Conservation (phyloP, 2,329 filamentous ascomycete species). For the Rutstroemia sp. region DNA sequence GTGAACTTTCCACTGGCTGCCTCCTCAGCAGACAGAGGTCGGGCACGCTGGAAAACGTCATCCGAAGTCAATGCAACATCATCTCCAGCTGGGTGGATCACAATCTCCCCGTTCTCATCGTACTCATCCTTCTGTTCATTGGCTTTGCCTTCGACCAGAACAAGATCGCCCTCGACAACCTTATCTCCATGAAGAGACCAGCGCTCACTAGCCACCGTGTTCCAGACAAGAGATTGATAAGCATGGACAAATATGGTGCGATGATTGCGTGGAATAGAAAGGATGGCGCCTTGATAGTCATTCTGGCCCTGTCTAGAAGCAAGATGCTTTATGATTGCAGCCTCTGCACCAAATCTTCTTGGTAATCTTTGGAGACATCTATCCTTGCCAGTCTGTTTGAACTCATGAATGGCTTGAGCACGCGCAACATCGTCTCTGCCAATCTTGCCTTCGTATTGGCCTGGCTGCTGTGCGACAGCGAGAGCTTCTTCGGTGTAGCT, state of each 20-base stretch:
- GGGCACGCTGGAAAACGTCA: conserved; percentile 60
- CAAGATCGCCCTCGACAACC: conserved; percentile 77
- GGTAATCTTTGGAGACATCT: conserved; percentile 60
- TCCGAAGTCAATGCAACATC: conserved; percentile 47
- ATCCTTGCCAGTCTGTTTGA: conserved; percentile 53
- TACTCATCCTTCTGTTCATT: conserved; percentile 23
- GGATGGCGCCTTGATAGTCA: conserved; percentile 77
- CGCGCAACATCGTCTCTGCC: conserved; percentile 72
- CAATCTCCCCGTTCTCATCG: conserved; percentile 33
- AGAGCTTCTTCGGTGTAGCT: conserved; percentile 61
- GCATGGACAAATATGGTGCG: conserved; percentile 95
- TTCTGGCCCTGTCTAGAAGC: conserved; percentile 33
- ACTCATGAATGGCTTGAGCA: conserved; percentile 70
- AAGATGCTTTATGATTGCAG: conserved; percentile 71
- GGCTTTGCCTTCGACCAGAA: conserved; percentile 23
- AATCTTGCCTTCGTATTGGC: conserved; percentile 40
- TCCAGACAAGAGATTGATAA: conserved; percentile 94
- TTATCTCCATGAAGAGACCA: conserved; percentile 67
- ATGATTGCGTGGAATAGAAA: conserved; percentile 72
- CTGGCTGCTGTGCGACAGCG: conserved; percentile 42
- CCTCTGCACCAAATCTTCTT: conserved; percentile 74
- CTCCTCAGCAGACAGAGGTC: conserved; percentile 70
- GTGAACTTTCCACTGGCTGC: conserved; percentile 66
- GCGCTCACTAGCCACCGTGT: conserved; percentile 71
- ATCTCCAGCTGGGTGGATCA: conserved; percentile 47